A percentile compares a stretch with the other conserved stretches of the same genome.
These are phyloP conservation scores for Rhizopogon sp. DNA, from an alignment of 768 basidiomycete species.

Conservation along the genomic window DNA sequence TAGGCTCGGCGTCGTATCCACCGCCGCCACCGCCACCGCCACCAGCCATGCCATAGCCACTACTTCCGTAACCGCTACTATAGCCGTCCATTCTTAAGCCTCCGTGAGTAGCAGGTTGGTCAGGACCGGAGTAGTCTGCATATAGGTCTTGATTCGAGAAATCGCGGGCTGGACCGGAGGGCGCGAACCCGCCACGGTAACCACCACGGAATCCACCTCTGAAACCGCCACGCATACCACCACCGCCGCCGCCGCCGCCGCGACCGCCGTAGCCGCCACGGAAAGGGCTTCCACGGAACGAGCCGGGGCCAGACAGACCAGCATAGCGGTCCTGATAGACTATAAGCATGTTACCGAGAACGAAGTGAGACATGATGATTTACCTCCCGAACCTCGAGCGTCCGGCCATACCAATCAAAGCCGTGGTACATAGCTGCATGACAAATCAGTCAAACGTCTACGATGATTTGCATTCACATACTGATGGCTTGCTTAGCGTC, in stretches of 20 bases:
- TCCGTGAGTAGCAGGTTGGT: slow-evolving; percentile 43
- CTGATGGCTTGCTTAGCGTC: slow-evolving; percentile 92
- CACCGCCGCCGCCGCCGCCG: slow-evolving; percentile 44
- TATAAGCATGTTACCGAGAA: not conserved
- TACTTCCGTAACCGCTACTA: slow-evolving; percentile 36
- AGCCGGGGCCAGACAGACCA: slow-evolving; percentile 66
- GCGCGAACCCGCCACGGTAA: slow-evolving; percentile 53
- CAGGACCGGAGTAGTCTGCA: slow-evolving; percentile 89
- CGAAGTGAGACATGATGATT: slow-evolving; percentile 10
- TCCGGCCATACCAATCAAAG: slow-evolving; percentile 95
- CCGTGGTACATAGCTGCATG: slow-evolving; percentile 88
- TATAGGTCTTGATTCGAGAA: slow-evolving; percentile 89
- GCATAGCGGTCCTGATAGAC: slow-evolving; percentile 80
- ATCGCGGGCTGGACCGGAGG: slow-evolving; percentile 47
- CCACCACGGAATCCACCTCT: slow-evolving; percentile 48
- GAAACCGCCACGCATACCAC: slow-evolving; percentile 47
- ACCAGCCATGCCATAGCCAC: slow-evolving; percentile 29
- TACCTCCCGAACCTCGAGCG: slow-evolving; percentile 94
- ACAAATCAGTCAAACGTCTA: not conserved
- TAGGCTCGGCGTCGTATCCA: slow-evolving; percentile 70
- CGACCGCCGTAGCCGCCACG: slow-evolving; percentile 51
- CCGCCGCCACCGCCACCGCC: slow-evolving; percentile 13
- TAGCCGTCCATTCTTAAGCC: slow-evolving; percentile 32
- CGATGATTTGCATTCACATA: slow-evolving; percentile 33
- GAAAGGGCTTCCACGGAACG: slow-evolving; percentile 43